Evolutionary conservation across 2,329 filamentous ascomycete genomes (phyloP).

Genomic region (Penicillium verrucosum): DNA sequence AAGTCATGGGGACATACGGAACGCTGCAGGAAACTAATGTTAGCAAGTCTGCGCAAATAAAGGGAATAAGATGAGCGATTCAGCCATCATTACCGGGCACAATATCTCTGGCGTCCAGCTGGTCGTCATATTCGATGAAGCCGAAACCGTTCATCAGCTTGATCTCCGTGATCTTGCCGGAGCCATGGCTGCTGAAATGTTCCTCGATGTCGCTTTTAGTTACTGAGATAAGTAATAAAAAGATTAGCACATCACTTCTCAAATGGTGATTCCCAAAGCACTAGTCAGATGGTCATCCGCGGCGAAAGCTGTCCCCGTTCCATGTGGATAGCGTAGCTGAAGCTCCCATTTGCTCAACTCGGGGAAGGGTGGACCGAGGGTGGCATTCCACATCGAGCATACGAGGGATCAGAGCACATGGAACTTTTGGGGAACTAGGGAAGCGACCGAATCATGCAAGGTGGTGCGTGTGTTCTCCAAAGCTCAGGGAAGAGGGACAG

Average conservation of each 20-base stretch:
- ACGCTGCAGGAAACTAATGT: conserved; percentile 43
- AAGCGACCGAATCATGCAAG: conserved; percentile 14
- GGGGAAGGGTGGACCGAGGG: neutral
- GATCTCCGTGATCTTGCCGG: conserved; percentile 96
- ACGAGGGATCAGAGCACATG: neutral
- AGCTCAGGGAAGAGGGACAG: conserved; percentile 18
- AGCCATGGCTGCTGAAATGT: conserved; percentile 93
- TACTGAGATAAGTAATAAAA: conserved; percentile 53
- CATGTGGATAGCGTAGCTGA: neutral
- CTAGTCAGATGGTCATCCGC: neutral
- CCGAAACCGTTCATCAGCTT: conserved; percentile 99
- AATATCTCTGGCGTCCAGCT: conserved; percentile 96
- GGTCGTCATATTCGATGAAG: conserved; percentile 99
- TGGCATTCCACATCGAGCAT: neutral
- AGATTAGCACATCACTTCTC: neutral
- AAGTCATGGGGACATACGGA: conserved; percentile 60
- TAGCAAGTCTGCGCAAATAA: conserved; percentile 19
- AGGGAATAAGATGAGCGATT: conserved; percentile 12
- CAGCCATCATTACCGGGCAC: conserved; percentile 76
- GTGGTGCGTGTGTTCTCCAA: conserved; percentile 4
- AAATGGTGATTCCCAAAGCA: neutral
- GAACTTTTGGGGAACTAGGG: neutral
- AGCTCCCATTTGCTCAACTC: neutral
- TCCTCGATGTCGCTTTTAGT: conserved; percentile 96
- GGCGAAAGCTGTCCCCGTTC: neutral